Conservation (phyloP, 306 rosid genomes). For the Medicago truncatula region MtrunA17r5.0-ANR NC_053048.1:48381501-48382000, state of each 20-base stretch:
- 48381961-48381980: too few relatives aligned
- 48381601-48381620: background rate
- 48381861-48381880: background rate
- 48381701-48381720: background rate
- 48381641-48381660: background rate
- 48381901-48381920: too few relatives aligned
- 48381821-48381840: constrained; percentile 91
- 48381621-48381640: background rate
- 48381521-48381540: constrained; percentile 70
- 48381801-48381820: constrained; percentile 89
- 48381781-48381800: constrained; percentile 79
- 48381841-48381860: constrained; percentile 62
- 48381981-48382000: too few relatives aligned
- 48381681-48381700: background rate
- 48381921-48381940: too few relatives aligned
- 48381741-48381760: constrained; percentile 22
- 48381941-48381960: background rate
- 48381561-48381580: too few relatives aligned
- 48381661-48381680: background rate
- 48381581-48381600: too few relatives aligned
- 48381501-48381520: constrained; percentile 77
- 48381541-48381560: constrained; percentile 92
- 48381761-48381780: constrained; percentile 86
- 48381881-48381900: background rate
- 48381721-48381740: background rate